phyloP scores from a whole-genome alignment of 768 basidiomycete species.

The Sarcomyxa edulis region DNA sequence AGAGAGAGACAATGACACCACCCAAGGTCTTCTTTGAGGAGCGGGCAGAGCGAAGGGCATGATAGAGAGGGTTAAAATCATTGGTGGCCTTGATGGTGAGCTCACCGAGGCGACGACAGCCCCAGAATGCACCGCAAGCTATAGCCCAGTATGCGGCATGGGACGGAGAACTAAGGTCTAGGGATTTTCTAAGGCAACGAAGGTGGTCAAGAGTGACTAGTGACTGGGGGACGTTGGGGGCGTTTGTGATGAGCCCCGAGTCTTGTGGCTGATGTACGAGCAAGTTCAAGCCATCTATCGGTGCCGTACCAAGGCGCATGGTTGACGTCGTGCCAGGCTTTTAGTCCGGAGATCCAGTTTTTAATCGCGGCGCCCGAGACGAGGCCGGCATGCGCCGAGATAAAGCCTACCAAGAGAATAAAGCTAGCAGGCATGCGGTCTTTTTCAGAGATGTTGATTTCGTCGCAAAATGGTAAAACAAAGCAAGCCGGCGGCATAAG shows the following conservation, averaged over 20 bases:
- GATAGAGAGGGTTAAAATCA: conserved; percentile 9
- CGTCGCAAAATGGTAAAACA: too few relatives aligned
- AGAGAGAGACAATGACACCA: too few relatives aligned
- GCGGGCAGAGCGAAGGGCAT: conserved; percentile 2
- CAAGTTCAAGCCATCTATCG: conserved; percentile 16
- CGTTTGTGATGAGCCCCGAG: conserved; percentile 12
- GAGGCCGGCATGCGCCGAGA: too few relatives aligned
- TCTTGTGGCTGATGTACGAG: conserved; percentile 13
- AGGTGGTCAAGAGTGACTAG: conserved; percentile 31
- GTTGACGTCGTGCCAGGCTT: conserved; percentile 30
- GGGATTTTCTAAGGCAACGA: conserved; percentile 9
- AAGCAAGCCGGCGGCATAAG: too few relatives aligned
- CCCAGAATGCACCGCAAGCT: conserved; percentile 29
- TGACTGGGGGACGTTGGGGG: conserved; percentile 23
- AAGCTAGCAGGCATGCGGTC: too few relatives aligned
- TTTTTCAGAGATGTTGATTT: too few relatives aligned
- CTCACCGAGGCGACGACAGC: conserved; percentile 25
- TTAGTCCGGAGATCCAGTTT: conserved; percentile 28
- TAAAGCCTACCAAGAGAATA: too few relatives aligned
- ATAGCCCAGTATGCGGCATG: conserved; percentile 30
- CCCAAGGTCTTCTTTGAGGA: conserved; percentile 1
- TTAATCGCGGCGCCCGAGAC: conserved; percentile 18
- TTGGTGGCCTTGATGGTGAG: conserved; percentile 12
- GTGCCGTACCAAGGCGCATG: conserved; percentile 29
- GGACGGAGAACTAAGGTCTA: conserved; percentile 20